phyloP scores from a whole-genome alignment of 352 stramenopile genomes.

The Phytophthora agathidicida region DNA sequence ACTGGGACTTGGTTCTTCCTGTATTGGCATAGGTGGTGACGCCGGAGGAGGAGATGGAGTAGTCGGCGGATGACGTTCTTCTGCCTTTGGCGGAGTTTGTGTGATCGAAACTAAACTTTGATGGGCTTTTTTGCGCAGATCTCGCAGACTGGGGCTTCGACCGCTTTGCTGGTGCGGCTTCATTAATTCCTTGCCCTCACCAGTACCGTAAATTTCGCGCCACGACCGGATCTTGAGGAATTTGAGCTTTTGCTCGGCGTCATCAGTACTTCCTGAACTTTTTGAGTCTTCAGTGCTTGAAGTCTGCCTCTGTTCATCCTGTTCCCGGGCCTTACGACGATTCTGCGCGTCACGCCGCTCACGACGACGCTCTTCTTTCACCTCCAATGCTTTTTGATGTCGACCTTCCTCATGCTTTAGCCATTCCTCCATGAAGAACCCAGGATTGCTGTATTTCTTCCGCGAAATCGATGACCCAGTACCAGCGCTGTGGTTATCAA shows the following conservation, averaged over 20 bases:
- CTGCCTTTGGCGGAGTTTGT: slow-evolving; percentile 6
- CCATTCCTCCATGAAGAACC: slow-evolving; percentile 70
- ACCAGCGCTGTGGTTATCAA: neutral
- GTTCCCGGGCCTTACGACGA: slow-evolving; percentile 13
- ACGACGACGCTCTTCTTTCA: slow-evolving; percentile 40
- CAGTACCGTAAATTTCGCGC: slow-evolving; percentile 67
- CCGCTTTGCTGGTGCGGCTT: slow-evolving; percentile 25
- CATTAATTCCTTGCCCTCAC: slow-evolving; percentile 61
- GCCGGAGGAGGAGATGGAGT: slow-evolving; percentile 6
- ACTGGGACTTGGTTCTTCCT: neutral
- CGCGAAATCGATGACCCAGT: slow-evolving; percentile 25
- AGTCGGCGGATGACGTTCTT: slow-evolving; percentile 16
- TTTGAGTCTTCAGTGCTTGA: slow-evolving; percentile 21
- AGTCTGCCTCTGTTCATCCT: slow-evolving; percentile 21
- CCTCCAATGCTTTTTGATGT: slow-evolving; percentile 38
- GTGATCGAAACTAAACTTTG: slow-evolving; percentile 31
- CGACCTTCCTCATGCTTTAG: slow-evolving; percentile 45
- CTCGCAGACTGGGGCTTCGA: slow-evolving; percentile 26
- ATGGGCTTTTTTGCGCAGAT: slow-evolving; percentile 28
- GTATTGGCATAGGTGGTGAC: slow-evolving; percentile 6
- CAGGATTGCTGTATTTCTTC: slow-evolving; percentile 67
- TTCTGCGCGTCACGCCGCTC: slow-evolving; percentile 20
- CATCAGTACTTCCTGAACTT: slow-evolving; percentile 26
- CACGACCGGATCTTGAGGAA: slow-evolving; percentile 70
- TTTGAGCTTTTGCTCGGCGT: slow-evolving; percentile 39